These are phyloP conservation scores for Platanthera guangdongensis DNA, from an alignment of 106 monocot species.

Conservation along the genomic window DNA sequence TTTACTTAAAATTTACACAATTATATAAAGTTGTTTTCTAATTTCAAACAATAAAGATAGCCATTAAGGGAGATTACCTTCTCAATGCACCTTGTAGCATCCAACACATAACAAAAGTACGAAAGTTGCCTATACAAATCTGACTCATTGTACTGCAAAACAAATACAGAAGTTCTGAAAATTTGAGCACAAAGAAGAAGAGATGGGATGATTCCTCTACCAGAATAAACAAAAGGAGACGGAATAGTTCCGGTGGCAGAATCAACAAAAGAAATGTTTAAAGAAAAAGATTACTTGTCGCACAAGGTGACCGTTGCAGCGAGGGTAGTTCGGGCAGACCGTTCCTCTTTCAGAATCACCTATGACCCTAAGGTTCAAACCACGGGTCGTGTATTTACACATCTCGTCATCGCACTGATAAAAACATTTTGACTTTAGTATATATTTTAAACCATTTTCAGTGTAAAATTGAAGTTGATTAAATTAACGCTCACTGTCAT, in stretches of 20 bases:
- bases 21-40: background rate
- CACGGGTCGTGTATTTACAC: constrained; percentile 64
- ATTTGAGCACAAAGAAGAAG: background rate
- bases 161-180: background rate
- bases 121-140: constrained; percentile 87
- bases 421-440: background rate
- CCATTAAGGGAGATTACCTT: constrained; percentile 35
- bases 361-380: constrained; percentile 58
- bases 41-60: background rate
- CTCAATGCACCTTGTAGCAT: constrained; percentile 47
- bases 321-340: constrained; percentile 76
- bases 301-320: constrained; percentile 68
- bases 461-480: background rate
- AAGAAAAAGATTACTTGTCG: constrained; percentile 47
- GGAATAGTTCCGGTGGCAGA: background rate
- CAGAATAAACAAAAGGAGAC: background rate
- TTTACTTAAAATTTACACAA: too few species aligned
- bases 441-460: background rate
- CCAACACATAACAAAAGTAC: constrained; percentile 68
- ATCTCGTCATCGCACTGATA: constrained; percentile 82
- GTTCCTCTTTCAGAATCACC: constrained; percentile 88
- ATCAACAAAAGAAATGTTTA: background rate
- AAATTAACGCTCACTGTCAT: constrained; percentile 46
- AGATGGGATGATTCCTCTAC: background rate
- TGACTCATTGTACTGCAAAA: constrained; percentile 66